Percentiles rank a stretch among this genome's conserved stretches.
phyloP scores from a whole-genome alignment of 1,284 basidiomycete species.

The Vanrija humicola region DNA sequence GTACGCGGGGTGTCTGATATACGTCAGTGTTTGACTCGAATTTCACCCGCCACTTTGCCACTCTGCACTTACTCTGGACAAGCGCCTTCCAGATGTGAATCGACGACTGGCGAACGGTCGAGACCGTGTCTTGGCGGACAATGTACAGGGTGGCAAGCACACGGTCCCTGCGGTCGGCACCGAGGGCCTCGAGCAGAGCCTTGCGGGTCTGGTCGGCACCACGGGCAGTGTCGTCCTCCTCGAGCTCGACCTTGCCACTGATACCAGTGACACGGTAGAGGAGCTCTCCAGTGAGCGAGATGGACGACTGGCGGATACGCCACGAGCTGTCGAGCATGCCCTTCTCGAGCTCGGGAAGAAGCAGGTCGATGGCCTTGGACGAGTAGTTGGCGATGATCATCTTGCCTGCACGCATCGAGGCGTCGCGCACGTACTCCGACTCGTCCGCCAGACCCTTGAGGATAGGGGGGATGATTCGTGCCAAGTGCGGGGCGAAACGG shows the following conservation, averaged over 20 bases:
- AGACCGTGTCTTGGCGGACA: slow-evolving; percentile 89
- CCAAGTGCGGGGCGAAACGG: slow-evolving; percentile 92
- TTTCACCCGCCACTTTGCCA: background rate
- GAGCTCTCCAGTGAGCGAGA: slow-evolving; percentile 91
- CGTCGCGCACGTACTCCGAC: slow-evolving; percentile 90
- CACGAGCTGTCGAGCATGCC: slow-evolving; percentile 94
- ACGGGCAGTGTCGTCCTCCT: slow-evolving; percentile 71
- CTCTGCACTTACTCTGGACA: slow-evolving; percentile 63
- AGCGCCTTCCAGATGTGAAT: slow-evolving; percentile 98
- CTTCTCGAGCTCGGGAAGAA: slow-evolving; percentile 89
- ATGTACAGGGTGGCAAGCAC: slow-evolving; percentile 86
- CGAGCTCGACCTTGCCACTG: slow-evolving; percentile 80
- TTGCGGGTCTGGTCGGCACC: slow-evolving; percentile 72
- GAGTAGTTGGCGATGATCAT: slow-evolving; percentile 99
- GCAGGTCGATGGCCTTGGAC: slow-evolving; percentile 82
- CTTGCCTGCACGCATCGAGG: slow-evolving; percentile 96
- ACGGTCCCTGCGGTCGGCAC: slow-evolving; percentile 80
- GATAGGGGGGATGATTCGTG: slow-evolving; percentile 91
- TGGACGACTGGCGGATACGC: slow-evolving; percentile 92
- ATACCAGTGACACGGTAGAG: slow-evolving; percentile 99
- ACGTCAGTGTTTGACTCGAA: background rate
- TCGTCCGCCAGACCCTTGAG: slow-evolving; percentile 87
- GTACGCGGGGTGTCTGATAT: slow-evolving; percentile 44
- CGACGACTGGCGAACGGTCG: slow-evolving; percentile 82
- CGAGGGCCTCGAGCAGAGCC: slow-evolving; percentile 82